These are phyloP conservation scores for Vigna nakashimae DNA, from an alignment of 306 rosid species.

Conservation along the genomic window DNA sequence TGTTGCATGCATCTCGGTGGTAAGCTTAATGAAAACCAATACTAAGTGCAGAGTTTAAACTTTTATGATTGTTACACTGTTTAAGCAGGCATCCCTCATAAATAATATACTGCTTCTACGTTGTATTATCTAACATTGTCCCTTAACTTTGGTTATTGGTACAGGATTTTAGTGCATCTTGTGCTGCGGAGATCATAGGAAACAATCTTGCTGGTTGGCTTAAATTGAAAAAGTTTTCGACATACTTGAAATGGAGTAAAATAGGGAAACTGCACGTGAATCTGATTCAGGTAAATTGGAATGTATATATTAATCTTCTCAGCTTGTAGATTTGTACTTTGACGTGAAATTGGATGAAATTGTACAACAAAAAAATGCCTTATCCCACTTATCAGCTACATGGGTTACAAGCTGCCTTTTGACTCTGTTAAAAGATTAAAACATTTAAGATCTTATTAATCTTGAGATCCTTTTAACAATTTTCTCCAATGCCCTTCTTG, in stretches of 20 bases:
- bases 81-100: not conserved
- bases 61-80: constrained; percentile 16
- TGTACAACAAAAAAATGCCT: not conserved
- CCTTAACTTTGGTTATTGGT: constrained; percentile 41
- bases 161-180: constrained; percentile 74
- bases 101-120: not conserved
- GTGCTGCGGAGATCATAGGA: constrained; percentile 53
- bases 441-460: not conserved
- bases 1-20: constrained; percentile 81
- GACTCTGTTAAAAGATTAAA: not conserved
- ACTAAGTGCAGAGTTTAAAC: not conserved
- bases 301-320: constrained; percentile 19
- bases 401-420: not conserved
- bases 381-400: not conserved
- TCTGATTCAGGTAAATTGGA: constrained; percentile 68
- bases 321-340: not conserved
- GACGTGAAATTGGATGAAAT: not conserved
- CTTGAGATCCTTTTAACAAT: not conserved
- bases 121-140: constrained; percentile 6
- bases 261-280: constrained; percentile 68
- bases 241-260: constrained; percentile 82
- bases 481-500: not conserved
- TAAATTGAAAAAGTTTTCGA: constrained; percentile 57
- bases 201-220: constrained; percentile 65
- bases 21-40: constrained; percentile 49